Percentiles rank a stretch among this genome's conserved stretches.
Evolutionary conservation across 768 basidiomycete genomes (phyloP).

Genomic region (Leccinum subgranulosum): DNA sequence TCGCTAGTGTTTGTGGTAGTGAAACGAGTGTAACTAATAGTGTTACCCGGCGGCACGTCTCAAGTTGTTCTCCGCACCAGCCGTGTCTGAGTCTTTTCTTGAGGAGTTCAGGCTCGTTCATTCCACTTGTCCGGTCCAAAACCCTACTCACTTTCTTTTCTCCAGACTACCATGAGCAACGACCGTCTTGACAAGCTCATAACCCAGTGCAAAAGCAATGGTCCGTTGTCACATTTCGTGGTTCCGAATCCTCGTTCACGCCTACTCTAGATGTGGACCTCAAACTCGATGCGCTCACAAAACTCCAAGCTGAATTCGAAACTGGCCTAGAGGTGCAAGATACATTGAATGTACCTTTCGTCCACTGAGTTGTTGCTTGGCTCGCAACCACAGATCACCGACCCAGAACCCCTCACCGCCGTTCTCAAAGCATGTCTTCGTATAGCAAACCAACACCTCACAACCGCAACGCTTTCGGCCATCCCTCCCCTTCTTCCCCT

Average conservation of each 20-base stretch:
- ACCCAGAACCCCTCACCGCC: constrained; percentile 66
- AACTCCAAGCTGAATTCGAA: constrained; percentile 75
- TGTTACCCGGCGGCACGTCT: no score
- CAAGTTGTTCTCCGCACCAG: no score
- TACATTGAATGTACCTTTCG: constrained; percentile 6
- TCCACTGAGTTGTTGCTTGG: constrained; percentile 12
- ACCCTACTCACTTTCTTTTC: constrained; percentile 12
- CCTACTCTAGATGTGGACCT: constrained; percentile 64
- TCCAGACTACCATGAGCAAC: constrained; percentile 47
- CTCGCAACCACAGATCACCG: constrained; percentile 52
- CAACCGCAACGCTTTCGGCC: constrained; percentile 70
- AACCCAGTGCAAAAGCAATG: constrained; percentile 62
- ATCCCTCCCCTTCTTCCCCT: constrained; percentile 65
- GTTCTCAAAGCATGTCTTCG: constrained; percentile 73
- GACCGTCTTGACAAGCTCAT: constrained; percentile 58
- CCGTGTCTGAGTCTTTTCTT: no score
- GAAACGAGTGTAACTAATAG: neutral
- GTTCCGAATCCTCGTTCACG: constrained; percentile 6
- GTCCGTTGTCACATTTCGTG: constrained; percentile 35
- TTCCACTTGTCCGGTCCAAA: constrained; percentile 7
- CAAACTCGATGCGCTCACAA: constrained; percentile 76
- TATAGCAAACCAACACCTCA: constrained; percentile 78
- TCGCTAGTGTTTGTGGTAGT: neutral
- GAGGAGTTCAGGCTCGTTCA: neutral
- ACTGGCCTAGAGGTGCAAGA: constrained; percentile 59